A percentile compares a stretch with the other conserved stretches of the same genome.
phyloP scores from a whole-genome alignment of 495 filamentous ascomycete genomes.

The Penicillium paradoxum region DNA sequence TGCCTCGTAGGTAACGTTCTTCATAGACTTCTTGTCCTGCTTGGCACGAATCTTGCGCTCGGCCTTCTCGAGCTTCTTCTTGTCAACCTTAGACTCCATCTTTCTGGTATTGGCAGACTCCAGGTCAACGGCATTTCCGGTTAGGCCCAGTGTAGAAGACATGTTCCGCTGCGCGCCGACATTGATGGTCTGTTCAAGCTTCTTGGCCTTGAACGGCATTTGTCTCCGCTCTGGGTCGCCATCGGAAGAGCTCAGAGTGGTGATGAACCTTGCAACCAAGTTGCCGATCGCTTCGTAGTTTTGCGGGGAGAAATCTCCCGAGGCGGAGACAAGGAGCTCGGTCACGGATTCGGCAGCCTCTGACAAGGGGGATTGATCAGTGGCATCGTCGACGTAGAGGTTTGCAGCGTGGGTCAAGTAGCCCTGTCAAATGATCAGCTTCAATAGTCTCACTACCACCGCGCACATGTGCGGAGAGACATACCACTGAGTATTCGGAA shows the following conservation, averaged over 20 bases:
- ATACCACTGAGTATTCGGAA: constrained; percentile 79
- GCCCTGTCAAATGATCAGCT: constrained; percentile 44
- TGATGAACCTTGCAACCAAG: constrained; percentile 87
- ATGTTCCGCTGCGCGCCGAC: constrained; percentile 91
- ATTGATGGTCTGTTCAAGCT: constrained; percentile 91
- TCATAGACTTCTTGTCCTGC: constrained; percentile 97
- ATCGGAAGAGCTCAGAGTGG: constrained; percentile 68
- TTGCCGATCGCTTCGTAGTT: constrained; percentile 73
- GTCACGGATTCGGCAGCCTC: constrained; percentile 83
- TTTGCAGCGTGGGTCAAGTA: constrained; percentile 91
- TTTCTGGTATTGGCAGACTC: constrained; percentile 89
- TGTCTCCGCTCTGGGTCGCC: constrained; percentile 68
- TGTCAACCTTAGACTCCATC: constrained; percentile 94
- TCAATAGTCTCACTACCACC: not conserved
- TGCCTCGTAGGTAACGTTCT: constrained; percentile 95
- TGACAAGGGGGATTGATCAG: constrained; percentile 63
- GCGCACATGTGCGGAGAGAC: constrained; percentile 14
- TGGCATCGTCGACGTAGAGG: constrained; percentile 67
- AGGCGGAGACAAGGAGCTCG: constrained; percentile 83
- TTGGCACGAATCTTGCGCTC: constrained; percentile 97
- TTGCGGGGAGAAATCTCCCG: constrained; percentile 65
- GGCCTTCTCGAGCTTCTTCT: constrained; percentile 99
- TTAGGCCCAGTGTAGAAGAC: constrained; percentile 87
- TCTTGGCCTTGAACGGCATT: constrained; percentile 69
- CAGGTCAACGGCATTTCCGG: constrained; percentile 79